Evolutionary conservation across 768 basidiomycete genomes (phyloP).

Genomic region (Suillus spraguei): DNA sequence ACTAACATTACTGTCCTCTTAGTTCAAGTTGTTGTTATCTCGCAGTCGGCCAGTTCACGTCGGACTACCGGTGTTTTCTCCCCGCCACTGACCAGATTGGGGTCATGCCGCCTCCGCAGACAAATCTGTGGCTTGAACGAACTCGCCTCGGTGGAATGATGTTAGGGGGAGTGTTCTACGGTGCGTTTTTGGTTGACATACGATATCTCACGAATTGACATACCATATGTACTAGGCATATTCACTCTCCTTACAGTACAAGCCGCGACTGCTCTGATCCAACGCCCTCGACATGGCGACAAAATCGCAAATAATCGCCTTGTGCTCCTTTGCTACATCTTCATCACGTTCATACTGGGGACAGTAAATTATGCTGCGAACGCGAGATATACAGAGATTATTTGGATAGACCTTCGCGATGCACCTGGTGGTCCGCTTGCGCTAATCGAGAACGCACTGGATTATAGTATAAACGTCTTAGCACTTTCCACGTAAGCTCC

Average conservation of each 20-base stretch:
- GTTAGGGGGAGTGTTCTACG: constrained; percentile 25
- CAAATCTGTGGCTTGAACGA: constrained; percentile 31
- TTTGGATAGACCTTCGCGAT: constrained; percentile 35
- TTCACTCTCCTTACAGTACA: constrained; percentile 26
- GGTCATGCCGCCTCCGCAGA: constrained; percentile 20
- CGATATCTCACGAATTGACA: background rate
- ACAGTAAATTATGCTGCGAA: constrained; percentile 31
- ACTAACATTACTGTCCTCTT: constrained; percentile 15
- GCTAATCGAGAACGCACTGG: constrained; percentile 18
- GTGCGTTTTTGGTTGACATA: constrained; percentile 11
- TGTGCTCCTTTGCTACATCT: constrained; percentile 24
- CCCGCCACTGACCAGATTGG: background rate
- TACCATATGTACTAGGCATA: constrained; percentile 18
- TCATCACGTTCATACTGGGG: constrained; percentile 29
- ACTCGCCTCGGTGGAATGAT: constrained; percentile 28
- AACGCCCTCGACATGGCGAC: constrained; percentile 6
- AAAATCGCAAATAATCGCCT: constrained; percentile 8
- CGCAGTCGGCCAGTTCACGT: background rate
- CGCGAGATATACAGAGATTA: constrained; percentile 32
- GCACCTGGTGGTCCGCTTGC: constrained; percentile 16
- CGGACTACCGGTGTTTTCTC: constrained; percentile 7
- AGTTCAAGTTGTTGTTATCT: constrained; percentile 18
- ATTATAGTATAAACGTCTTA: constrained; percentile 25
- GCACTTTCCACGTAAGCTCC: constrained; percentile 19
- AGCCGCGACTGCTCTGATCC: constrained; percentile 15